Conservation (phyloP, 2,329 filamentous ascomycete species). For the Colletotrichum lentis region DNA sequence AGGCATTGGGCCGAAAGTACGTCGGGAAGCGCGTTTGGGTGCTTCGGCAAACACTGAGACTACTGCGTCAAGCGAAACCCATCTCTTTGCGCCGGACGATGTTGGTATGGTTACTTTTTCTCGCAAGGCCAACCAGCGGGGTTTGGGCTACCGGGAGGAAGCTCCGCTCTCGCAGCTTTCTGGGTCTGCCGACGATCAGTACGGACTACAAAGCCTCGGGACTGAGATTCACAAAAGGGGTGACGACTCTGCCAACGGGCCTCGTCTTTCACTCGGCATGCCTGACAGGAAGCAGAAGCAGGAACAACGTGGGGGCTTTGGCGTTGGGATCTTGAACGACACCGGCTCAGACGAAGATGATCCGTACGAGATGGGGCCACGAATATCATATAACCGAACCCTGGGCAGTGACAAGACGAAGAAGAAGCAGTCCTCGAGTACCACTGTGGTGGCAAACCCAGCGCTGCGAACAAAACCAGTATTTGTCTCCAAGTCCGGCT, state of each 20-base stretch:
- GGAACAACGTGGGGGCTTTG: conserved; percentile 71
- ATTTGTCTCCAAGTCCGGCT: conserved; percentile 70
- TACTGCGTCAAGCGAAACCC: conserved; percentile 56
- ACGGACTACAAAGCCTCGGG: conserved; percentile 14
- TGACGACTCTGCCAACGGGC: not conserved
- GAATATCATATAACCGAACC: conserved; percentile 84
- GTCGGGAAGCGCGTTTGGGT: conserved; percentile 75
- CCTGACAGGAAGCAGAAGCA: conserved; percentile 57
- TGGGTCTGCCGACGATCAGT: not conserved
- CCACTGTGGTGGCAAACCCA: conserved; percentile 66
- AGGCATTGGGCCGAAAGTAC: conserved; percentile 87
- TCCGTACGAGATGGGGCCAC: conserved; percentile 89
- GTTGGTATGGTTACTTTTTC: conserved; percentile 71
- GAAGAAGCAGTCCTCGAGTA: conserved; percentile 53
- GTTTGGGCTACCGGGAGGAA: conserved; percentile 73
- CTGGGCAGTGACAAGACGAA: conserved; percentile 83
- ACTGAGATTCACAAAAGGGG: conserved; percentile 2
- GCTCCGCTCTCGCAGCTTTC: conserved; percentile 51
- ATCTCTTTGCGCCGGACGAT: conserved; percentile 88
- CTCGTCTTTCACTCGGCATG: not conserved
- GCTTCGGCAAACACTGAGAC: conserved; percentile 49
- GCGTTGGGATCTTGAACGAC: conserved; percentile 89
- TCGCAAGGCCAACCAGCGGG: conserved; percentile 73
- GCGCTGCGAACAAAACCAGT: conserved; percentile 72
- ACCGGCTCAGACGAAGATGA: conserved; percentile 96